Conservation (phyloP, 345 rosid species). For the Clarkia xantiana region DNA sequence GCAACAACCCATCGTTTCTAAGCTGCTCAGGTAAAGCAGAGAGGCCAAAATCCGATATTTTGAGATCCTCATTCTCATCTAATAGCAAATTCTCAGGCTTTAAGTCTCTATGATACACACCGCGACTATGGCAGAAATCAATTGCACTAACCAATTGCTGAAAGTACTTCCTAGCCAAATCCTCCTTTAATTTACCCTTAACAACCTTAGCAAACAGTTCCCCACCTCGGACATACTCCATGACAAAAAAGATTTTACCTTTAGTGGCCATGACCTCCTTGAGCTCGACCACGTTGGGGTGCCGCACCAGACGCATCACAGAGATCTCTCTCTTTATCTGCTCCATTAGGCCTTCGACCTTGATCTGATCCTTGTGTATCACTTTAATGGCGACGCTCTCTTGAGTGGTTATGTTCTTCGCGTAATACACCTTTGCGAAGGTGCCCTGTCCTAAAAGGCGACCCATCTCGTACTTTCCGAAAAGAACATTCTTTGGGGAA, state of each 20-base stretch:
- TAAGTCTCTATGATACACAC: conserved; percentile 39
- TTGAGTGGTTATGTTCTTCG: conserved; percentile 16
- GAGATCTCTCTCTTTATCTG: conserved; percentile 35
- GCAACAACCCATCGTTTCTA: conserved; percentile 23
- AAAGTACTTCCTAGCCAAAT: conserved; percentile 24
- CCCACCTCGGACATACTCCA: conserved; percentile 41
- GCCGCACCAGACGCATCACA: conserved; percentile 37
- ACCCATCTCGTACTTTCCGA: conserved; percentile 34
- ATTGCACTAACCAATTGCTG: conserved; percentile 39
- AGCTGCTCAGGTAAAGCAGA: conserved; percentile 26
- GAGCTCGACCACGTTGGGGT: conserved; percentile 31
- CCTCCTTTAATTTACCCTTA: conserved; percentile 27
- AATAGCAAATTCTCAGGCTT: conserved; percentile 42
- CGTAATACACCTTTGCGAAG: conserved; percentile 41
- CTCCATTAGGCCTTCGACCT: conserved; percentile 22
- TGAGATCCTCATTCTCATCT: conserved; percentile 32
- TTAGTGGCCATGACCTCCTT: conserved; percentile 44
- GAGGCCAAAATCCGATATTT: conserved; percentile 41
- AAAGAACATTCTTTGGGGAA: conserved; percentile 12
- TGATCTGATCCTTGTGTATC: conserved; percentile 22
- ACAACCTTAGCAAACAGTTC: conserved; percentile 28
- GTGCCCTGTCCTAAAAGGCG: conserved; percentile 32
- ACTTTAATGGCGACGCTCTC: conserved; percentile 33
- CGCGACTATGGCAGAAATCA: conserved; percentile 36
- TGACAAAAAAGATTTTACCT: conserved; percentile 25